Evolutionary conservation across 176 grass and related monocot genomes (phyloP).

Genomic region (Musa acuminata): DNA sequence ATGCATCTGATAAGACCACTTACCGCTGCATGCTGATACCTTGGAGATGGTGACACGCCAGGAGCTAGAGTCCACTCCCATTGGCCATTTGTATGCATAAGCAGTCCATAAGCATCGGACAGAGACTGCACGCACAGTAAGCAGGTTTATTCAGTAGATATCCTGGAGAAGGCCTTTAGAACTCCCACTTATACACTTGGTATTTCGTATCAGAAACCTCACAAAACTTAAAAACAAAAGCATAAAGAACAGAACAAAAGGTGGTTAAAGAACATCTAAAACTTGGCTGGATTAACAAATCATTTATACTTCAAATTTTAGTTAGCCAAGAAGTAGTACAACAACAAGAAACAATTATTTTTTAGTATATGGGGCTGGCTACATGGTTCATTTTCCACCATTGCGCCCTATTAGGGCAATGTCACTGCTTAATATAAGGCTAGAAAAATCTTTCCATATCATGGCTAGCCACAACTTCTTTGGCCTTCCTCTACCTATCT

Average conservation of each 20-base stretch:
- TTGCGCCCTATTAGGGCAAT: too few species aligned
- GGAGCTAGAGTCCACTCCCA: slow-evolving; percentile 99
- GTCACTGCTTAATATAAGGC: too few species aligned
- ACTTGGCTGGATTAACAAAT: background rate
- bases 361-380: background rate
- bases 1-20: slow-evolving; percentile 17
- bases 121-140: slow-evolving; percentile 53
- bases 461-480: too few species aligned
- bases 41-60: slow-evolving; percentile 86
- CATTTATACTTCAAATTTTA: too few species aligned
- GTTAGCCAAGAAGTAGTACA: too few species aligned
- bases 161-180: background rate
- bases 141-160: background rate
- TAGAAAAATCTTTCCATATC: too few species aligned
- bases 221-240: background rate
- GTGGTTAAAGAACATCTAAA: background rate
- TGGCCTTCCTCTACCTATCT: too few species aligned
- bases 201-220: background rate
- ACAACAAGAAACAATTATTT: too few species aligned
- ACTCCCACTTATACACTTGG: background rate
- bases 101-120: slow-evolving; percentile 91
- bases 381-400: background rate
- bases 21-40: slow-evolving; percentile 99
- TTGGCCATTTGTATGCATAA: slow-evolving; percentile 96
- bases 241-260: background rate